phyloP scores from a whole-genome alignment of 257 asterid genomes.

The Linaria vulgaris region DNA sequence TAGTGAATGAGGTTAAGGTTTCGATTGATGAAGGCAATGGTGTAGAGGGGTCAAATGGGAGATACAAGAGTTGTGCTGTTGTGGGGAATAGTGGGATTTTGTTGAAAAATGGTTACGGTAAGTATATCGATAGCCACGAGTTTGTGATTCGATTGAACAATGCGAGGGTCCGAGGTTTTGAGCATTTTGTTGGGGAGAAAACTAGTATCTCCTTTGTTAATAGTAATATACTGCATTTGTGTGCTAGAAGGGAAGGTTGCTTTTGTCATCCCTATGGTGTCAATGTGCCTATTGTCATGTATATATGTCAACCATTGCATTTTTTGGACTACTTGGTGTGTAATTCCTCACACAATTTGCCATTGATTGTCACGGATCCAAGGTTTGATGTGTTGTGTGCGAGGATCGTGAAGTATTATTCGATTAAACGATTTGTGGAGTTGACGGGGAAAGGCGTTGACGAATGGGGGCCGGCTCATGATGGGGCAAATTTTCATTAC shows the following conservation, averaged over 20 bases:
- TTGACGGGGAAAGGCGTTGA: constrained; percentile 44
- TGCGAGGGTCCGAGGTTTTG: constrained; percentile 57
- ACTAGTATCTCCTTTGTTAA: constrained; percentile 79
- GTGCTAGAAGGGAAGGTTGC: constrained; percentile 74
- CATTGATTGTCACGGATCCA: constrained; percentile 70
- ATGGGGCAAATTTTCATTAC: constrained; percentile 71
- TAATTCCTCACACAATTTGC: constrained; percentile 64
- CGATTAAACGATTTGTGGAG: constrained; percentile 57
- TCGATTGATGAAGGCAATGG: constrained; percentile 37
- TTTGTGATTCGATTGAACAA: constrained; percentile 81
- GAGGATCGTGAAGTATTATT: constrained; percentile 79
- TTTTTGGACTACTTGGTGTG: constrained; percentile 77
- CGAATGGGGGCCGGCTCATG: constrained; percentile 69
- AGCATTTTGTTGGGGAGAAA: constrained; percentile 61
- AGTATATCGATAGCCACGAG: constrained; percentile 67
- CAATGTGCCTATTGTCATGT: constrained; percentile 68
- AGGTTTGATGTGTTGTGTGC: constrained; percentile 69
- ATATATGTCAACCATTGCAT: constrained; percentile 86
- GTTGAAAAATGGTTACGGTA: constrained; percentile 54
- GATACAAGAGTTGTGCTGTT: constrained; percentile 72
- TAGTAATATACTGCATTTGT: constrained; percentile 74
- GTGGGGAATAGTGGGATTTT: constrained; percentile 95
- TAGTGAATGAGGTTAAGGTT: constrained; percentile 36
- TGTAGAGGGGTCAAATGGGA: constrained; percentile 19
- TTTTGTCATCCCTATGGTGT: constrained; percentile 88